Base-by-base conservation (phyloP, 257 asterid genomes). In the Przewalskia tangutica region DNA sequence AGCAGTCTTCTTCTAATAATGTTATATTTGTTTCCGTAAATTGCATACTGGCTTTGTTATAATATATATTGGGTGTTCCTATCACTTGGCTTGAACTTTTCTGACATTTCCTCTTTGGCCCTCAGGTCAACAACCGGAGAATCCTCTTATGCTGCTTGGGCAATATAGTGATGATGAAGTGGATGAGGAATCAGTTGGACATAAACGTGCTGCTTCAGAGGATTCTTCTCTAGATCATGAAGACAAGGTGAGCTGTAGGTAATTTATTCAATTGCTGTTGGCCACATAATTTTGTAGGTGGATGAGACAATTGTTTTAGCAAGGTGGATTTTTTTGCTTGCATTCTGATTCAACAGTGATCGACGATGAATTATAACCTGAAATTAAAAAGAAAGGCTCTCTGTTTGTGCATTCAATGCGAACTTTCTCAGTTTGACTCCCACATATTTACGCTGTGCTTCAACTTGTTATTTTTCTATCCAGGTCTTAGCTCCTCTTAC, bases 111-210 rank as follows among this genome's bases (percentile, higher is more conserved):
- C 84, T 84, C 60, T 89, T 59, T 84, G 83, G 83, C 84, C 63
- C 62, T 46, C 97, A 95, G 99, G 97, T 70, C 84, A 85, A 85
- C 87, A 82, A 85, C 86, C 85, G 58, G 93, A 86, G 84, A 94
- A 95, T 88, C 97, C 99, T 78, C 90, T 95, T 76, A 83, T 89
- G 82, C 91, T 95, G 85, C 97, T 95, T 77, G 99, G 86, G 84
- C 99, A 95, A 84, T 95, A 95, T 85, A 94, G 98, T 79, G 99
- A 95, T 88, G 98, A 95, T 56, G 99, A 95, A 68, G 80, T 85
- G 88, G 97, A 95, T 51, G 93, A 84, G 20, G 94, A 70, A 54
- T 84, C 93, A 67, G 86, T 87, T 78, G 93, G 83, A 59, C 68
- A 77, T 16, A 42, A 83, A 77, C 76, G 60, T 82, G 91, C 85